Conservation (phyloP, 805 yeast species). For the Diddensiella santjacobensis region DNA sequence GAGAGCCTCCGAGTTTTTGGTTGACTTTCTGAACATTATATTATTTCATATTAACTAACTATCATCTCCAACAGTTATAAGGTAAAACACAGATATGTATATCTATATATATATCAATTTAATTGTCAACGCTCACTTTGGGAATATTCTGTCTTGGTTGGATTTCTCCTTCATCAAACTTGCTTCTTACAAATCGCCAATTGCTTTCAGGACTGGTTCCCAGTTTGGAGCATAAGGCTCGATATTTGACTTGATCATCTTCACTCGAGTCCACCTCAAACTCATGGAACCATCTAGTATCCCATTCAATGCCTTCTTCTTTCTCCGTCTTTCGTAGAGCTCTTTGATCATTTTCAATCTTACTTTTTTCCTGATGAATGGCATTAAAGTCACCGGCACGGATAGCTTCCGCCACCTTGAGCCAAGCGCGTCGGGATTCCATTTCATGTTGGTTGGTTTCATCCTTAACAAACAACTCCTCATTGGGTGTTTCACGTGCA, state of each 20-base stretch:
- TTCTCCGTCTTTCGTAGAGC: slow-evolving; percentile 70
- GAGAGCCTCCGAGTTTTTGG: too few species aligned
- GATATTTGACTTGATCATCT: slow-evolving; percentile 16
- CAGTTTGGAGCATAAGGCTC: slow-evolving; percentile 16
- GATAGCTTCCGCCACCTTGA: slow-evolving; percentile 82
- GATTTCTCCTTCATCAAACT: slow-evolving; percentile 13
- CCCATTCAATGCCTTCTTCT: slow-evolving; percentile 64
- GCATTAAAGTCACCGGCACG: slow-evolving; percentile 66
- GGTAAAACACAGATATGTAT: too few species aligned
- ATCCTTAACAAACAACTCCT: slow-evolving; percentile 70
- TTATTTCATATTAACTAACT: too few species aligned
- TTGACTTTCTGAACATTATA: too few species aligned
- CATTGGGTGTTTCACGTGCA: slow-evolving; percentile 41
- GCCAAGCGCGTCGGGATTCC: slow-evolving; percentile 90
- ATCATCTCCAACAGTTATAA: too few species aligned
- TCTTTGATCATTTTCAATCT: slow-evolving; percentile 82
- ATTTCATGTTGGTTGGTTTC: slow-evolving; percentile 72
- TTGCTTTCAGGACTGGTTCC: slow-evolving; percentile 24
- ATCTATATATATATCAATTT: too few species aligned
- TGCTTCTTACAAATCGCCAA: slow-evolving; percentile 26
- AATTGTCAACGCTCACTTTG: too few species aligned
- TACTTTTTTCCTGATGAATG: slow-evolving; percentile 70
- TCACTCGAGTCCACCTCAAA: slow-evolving; percentile 8
- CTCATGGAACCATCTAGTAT: slow-evolving; percentile 68
- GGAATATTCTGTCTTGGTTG: neutral